phyloP scores from a whole-genome alignment of 2,329 filamentous ascomycete genomes.

The Penicillium palitans region DNA sequence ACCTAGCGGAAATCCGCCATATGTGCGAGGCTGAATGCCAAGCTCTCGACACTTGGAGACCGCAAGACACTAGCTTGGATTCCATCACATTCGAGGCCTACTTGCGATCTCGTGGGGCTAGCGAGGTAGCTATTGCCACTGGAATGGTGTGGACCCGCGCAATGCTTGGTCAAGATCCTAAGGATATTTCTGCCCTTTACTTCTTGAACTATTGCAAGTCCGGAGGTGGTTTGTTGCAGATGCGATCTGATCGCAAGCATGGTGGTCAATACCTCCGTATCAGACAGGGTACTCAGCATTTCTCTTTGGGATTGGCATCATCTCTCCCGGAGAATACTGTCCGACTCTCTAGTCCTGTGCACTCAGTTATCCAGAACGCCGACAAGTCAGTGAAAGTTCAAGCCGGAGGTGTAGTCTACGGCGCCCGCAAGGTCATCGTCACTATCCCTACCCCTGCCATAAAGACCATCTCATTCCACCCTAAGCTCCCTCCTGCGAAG shows the following conservation, averaged over 20 bases:
- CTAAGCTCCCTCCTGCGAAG: background rate
- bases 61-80: background rate
- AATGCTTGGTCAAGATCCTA: background rate
- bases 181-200: background rate
- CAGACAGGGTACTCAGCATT: background rate
- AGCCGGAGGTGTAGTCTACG: background rate
- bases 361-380: background rate
- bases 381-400: background rate
- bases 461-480: background rate
- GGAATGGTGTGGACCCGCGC: background rate
- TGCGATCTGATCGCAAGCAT: background rate
- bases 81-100: background rate
- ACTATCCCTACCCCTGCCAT: background rate
- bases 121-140: background rate
- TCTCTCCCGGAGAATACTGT: background rate
- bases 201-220: background rate
- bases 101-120: background rate
- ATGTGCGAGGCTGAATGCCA: background rate
- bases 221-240: background rate
- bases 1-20: background rate
- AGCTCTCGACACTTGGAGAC: background rate
- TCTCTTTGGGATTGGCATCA: background rate
- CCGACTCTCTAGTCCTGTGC: background rate
- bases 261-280: background rate
- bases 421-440: background rate